phyloP scores from a whole-genome alignment of 495 filamentous ascomycete species.

The Penicilliopsis zonata region DNA sequence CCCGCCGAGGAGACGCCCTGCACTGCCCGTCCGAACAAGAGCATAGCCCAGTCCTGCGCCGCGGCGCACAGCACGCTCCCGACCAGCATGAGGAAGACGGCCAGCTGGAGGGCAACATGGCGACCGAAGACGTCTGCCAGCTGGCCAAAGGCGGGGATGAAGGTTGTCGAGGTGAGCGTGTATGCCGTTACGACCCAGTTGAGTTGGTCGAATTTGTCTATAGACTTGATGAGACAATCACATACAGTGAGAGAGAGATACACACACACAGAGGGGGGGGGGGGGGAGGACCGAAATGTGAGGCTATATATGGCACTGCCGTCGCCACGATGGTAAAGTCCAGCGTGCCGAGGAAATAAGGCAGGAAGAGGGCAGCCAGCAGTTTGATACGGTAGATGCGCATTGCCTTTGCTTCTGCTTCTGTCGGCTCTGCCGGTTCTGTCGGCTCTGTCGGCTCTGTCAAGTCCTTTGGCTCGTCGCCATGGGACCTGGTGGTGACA shows the following conservation, averaged over 20 bases:
- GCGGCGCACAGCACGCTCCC: conserved; percentile 40
- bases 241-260: too few species aligned
- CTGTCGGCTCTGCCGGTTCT: background rate
- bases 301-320: conserved; percentile 45
- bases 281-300: conserved; percentile 38
- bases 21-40: conserved; percentile 44
- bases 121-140: conserved; percentile 48
- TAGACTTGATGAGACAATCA: background rate
- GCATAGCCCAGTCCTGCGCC: conserved; percentile 40
- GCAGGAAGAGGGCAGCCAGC: conserved; percentile 37
- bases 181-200: conserved; percentile 55
- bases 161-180: conserved; percentile 47
- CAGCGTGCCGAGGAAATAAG: conserved; percentile 38
- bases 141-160: conserved; percentile 51
- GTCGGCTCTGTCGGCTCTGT: too few species aligned
- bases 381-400: conserved; percentile 40
- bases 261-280: conserved; percentile 1
- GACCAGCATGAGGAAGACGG: conserved; percentile 35
- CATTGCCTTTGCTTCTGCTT: conserved; percentile 4
- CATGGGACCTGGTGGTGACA: too few species aligned
- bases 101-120: conserved; percentile 31
- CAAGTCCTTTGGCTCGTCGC: too few species aligned
- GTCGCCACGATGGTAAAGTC: conserved; percentile 50
- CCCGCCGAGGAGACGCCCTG: conserved; percentile 45
- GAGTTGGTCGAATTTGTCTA: conserved; percentile 41